phyloP scores from a whole-genome alignment of 345 rosid genomes.

The Murraya paniculata region DNA sequence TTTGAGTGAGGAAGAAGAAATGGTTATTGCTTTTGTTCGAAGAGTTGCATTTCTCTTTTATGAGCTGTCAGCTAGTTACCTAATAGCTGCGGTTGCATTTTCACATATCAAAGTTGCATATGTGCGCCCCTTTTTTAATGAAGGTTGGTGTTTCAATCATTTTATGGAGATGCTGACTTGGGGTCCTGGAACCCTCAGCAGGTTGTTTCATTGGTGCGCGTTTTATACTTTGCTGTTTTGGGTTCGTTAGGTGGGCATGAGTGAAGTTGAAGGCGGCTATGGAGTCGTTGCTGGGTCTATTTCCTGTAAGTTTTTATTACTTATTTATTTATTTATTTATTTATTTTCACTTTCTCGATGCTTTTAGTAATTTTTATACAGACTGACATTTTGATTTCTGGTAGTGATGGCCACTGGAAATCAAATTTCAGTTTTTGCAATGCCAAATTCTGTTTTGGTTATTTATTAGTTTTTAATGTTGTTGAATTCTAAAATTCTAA shows the following conservation, averaged over 20 bases:
- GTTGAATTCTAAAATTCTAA: too few relatives aligned
- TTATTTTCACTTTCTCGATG: constrained; percentile 2
- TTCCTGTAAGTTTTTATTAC: constrained; percentile 22
- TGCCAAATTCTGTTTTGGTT: constrained; percentile 1
- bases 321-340: neutral
- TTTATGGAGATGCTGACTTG: constrained; percentile 9
- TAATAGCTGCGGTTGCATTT: constrained; percentile 25
- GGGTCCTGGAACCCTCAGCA: constrained; percentile 3
- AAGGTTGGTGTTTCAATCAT: constrained; percentile 25
- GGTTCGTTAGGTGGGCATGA: constrained; percentile 26
- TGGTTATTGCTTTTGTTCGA: constrained; percentile 49
- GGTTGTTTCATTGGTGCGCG: constrained; percentile 11
- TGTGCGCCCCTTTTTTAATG: neutral
- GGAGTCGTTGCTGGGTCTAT: constrained; percentile 27
- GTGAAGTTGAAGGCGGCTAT: constrained; percentile 31
- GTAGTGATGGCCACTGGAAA: neutral
- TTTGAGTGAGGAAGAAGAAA: constrained; percentile 54
- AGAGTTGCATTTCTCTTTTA: constrained; percentile 24
- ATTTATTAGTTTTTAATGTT: neutral
- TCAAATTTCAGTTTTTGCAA: neutral
- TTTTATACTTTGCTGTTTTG: constrained; percentile 3
- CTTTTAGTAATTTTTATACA: neutral
- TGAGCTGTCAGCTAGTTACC: constrained; percentile 33
- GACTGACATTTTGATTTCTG: neutral
- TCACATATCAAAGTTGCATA: constrained; percentile 16